Conservation (phyloP, 2,329 filamentous ascomycete species). For the Colletotrichum chrysophilum region DNA sequence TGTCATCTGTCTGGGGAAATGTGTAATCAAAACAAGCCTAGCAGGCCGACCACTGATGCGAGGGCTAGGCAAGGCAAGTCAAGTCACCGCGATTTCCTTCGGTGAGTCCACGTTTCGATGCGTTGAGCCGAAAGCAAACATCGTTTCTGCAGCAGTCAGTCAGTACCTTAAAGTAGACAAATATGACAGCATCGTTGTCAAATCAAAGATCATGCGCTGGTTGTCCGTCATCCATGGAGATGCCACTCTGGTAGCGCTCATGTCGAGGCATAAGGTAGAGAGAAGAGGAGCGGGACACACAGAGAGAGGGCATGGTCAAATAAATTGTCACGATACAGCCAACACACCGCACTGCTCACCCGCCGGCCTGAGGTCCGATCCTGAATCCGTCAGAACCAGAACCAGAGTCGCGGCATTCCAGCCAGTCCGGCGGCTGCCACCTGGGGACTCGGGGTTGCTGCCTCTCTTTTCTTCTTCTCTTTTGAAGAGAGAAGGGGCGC, state of each 20-base stretch:
- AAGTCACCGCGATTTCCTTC: not conserved
- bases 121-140: not conserved
- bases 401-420: not conserved
- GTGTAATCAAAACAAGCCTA: not conserved
- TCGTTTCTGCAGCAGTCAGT: not conserved
- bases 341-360: constrained; percentile 4
- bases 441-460: not conserved
- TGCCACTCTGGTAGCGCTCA: not conserved
- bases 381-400: constrained; percentile 3
- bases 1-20: not conserved
- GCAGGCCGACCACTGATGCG: not conserved
- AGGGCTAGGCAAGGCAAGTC: not conserved
- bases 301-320: not conserved
- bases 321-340: not conserved
- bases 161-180: not conserved
- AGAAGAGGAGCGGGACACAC: not conserved
- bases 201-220: not conserved
- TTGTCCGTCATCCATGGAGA: not conserved
- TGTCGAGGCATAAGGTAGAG: not conserved
- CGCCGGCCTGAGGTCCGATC: not conserved
- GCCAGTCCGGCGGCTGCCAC: not conserved
- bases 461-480: not conserved
- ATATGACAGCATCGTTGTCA: not conserved
- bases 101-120: not conserved
- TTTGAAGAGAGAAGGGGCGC: not conserved